Base-by-base conservation (phyloP, 495 filamentous ascomycete species). In the Lasiosphaeria hispida region DNA sequence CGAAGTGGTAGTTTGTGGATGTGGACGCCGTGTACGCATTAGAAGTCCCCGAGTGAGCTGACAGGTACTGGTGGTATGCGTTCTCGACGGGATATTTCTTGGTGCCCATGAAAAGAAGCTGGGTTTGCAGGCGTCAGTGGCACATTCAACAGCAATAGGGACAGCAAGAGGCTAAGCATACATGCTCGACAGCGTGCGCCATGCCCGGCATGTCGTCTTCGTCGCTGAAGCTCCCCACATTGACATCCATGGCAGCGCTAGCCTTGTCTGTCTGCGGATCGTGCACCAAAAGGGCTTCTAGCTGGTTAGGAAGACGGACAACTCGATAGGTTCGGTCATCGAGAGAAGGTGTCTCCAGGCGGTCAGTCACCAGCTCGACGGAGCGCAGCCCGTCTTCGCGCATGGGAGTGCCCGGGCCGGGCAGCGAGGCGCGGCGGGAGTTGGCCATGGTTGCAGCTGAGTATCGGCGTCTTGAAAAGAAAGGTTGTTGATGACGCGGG, bases 31-130 rank as follows among this genome's bases (percentile, higher is more conserved):
- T 99, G 69, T 94, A 97, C 9, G 94, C 94, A 71, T 99, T 99
- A 15, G 93, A 96, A 51, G 86, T 83, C 11, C 94, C 94, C 7
- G 90, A 96, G 70, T 96, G 87, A 34, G 87, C 79, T 39, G 91
- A 87, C 45, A 99, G 83, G 68, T 95, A 99, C 68, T 92, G 86
- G 61, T 90, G 91, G 77, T 99, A 99, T 58, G 84, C 94, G 69
- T 99, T 99, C 75, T 99, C 94, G 72, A 84, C 83, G 13, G 94
- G 94, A 68, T 94, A 97, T 86, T 98, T 98, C 73, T 96, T 85
- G 9, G 94, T 99, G 40, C 94, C 94, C 95, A 99, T 97, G 77
- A 99, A 99, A 8, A 97, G 76, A 65, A 97, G 77, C 82, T 97
- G 85, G 7, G 53, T 35, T 38, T 63, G 19, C 50, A 40, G 51